Percentiles rank a stretch among this genome's conserved stretches.
Conservation (phyloP, 1,284 basidiomycete genomes). For the Malassezia nana region DNA sequence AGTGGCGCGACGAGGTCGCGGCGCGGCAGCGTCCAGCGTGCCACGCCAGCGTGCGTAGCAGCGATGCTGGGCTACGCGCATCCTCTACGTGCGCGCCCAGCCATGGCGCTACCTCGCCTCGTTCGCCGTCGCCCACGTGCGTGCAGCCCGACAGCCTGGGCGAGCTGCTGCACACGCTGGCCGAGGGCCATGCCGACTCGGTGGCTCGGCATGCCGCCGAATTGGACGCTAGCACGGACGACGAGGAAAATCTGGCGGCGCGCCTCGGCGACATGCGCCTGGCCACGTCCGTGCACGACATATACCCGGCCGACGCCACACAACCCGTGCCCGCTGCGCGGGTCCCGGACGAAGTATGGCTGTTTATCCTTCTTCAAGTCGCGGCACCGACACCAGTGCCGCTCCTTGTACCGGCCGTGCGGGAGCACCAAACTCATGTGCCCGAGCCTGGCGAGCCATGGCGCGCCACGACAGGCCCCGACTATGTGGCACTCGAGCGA, state of each 20-base stretch:
- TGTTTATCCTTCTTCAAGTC: conserved; percentile 27
- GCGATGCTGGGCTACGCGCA: background rate
- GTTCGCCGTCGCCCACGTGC: background rate
- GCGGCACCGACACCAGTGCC: background rate
- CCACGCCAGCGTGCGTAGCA: background rate
- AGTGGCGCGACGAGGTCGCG: conserved; percentile 13
- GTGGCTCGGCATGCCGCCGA: background rate
- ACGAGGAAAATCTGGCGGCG: background rate
- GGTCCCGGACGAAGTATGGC: conserved; percentile 38
- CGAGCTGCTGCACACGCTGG: background rate
- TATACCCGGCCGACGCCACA: conserved; percentile 19
- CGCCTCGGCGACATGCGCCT: background rate
- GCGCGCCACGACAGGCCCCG: conserved; percentile 32
- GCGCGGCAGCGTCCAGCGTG: background rate
- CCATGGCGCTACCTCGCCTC: background rate
- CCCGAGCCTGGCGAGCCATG: conserved; percentile 21
- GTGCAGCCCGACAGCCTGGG: background rate
- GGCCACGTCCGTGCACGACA: background rate
- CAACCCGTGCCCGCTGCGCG: conserved; percentile 23
- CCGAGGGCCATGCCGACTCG: conserved; percentile 1
- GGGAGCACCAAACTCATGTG: conserved; percentile 9
- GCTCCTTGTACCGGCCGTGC: background rate
- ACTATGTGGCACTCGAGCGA: conserved; percentile 37
- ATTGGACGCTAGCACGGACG: background rate
- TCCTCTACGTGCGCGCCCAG: no score